Base-by-base conservation (phyloP, 345 rosid genomes). In the Melaleuca alternifolia region DNA sequence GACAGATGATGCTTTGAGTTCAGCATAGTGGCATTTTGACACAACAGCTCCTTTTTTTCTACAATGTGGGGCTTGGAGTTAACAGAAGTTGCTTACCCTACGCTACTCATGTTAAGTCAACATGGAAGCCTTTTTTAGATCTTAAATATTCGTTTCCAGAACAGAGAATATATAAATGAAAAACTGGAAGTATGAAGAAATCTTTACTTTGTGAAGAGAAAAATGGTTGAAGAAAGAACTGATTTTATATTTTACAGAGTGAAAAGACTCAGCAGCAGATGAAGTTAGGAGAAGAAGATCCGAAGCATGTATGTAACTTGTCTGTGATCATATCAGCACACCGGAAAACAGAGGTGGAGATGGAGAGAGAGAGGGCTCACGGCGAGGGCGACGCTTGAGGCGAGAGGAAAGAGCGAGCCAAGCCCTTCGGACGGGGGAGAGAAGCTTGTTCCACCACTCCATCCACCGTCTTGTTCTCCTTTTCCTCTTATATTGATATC, bases 321-420 rank as follows among this genome's bases (percentile, higher is more conserved):
- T 71, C 24, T 20, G 79, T 37, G 26, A 71, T 10, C 79, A 71
- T 37, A 9, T 33, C 79, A 37, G 48, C 79, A 21, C 48, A 71
- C 81, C 3, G 26, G 10, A 71, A 71, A 37, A 37, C 48, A 46
- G 48, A 3, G 11, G 54, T 26, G 30, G 62, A 30, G 50, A 52
- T 41, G n/a, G 71, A 26, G 30, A 77, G 41, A 81, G 15, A 50
- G 50, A 33, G 46, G 71, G 59, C 50, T 30, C 26, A 84, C 88
- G 71, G 26, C 44, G 53, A 83, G 10, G 76, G 30, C 83, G 85
- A 24, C 83, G 33, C 13, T 61, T 53, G 85, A 87, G 82, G 26
- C 88, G 88, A 79, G 83, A 37, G 44, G 86, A 87, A 57, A 87
- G 71, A 54, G 88, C 54, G 21, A 71, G 62, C 88, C 88, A 87